Percentiles rank a stretch among this genome's conserved stretches.
These are phyloP conservation scores for Cystobasidium pallidum DNA, from an alignment of 1,284 basidiomycete species.

Conservation along the genomic window DNA sequence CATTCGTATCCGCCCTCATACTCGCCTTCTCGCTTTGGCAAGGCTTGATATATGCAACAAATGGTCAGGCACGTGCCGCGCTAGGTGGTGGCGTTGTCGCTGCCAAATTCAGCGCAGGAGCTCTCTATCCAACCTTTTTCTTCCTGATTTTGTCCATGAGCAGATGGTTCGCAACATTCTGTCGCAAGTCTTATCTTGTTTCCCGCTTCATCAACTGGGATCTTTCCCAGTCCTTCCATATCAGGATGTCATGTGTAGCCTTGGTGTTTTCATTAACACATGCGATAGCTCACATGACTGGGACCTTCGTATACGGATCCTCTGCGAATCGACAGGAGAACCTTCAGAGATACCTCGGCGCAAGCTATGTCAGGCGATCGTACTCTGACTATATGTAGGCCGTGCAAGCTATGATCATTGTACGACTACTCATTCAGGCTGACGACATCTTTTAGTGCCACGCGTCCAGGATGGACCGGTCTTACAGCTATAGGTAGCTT, in stretches of 20 bases:
- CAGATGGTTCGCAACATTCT: slow-evolving; percentile 39
- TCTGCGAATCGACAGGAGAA: slow-evolving; percentile 14
- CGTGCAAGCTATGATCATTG: background rate
- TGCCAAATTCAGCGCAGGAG: slow-evolving; percentile 35
- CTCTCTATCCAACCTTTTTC: slow-evolving; percentile 39
- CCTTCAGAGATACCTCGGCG: slow-evolving; percentile 11
- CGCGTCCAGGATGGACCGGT: slow-evolving; percentile 35
- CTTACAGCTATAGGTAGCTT: slow-evolving; percentile 29
- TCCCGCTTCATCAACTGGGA: slow-evolving; percentile 44
- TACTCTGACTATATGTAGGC: slow-evolving; percentile 33
- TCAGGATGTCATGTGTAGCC: slow-evolving; percentile 31
- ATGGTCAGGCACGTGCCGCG: slow-evolving; percentile 11
- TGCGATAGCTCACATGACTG: slow-evolving; percentile 37
- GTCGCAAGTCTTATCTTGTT: slow-evolving; percentile 33
- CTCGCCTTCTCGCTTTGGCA: slow-evolving; percentile 37
- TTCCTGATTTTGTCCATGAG: slow-evolving; percentile 42
- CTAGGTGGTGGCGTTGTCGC: slow-evolving; percentile 31
- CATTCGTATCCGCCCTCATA: slow-evolving; percentile 31
- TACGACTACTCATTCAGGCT: background rate
- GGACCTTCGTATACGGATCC: slow-evolving; percentile 36
- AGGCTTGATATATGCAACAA: slow-evolving; percentile 26
- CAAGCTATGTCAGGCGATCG: slow-evolving; percentile 5
- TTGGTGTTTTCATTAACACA: slow-evolving; percentile 27
- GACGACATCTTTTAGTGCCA: background rate
- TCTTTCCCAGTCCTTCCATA: slow-evolving; percentile 39